Conservation (phyloP, 306 rosid species). For the Rosa lucieae region DNA sequence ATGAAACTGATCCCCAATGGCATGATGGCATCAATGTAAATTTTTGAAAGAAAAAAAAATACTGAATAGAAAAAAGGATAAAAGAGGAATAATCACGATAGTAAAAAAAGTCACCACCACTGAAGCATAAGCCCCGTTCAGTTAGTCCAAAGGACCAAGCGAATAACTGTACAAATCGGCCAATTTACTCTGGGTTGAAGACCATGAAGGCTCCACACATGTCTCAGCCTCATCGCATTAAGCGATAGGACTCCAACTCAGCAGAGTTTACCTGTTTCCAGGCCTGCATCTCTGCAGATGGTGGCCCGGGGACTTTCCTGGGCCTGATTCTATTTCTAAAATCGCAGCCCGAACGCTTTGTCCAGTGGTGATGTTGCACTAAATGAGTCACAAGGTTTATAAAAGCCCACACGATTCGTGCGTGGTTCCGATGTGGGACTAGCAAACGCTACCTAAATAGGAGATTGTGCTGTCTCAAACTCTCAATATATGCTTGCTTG, state of each 20-base stretch:
- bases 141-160: neutral
- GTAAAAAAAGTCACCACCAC: too few species aligned
- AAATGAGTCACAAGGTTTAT: accelerated
- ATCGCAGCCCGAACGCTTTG: neutral
- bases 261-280: neutral
- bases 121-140: conserved; percentile 11
- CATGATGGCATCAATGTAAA: too few species aligned
- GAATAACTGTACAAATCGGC: conserved; percentile 8
- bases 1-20: too few species aligned
- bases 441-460: too few species aligned
- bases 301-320: conserved; percentile 25
- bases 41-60: too few species aligned
- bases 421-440: too few species aligned
- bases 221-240: conserved; percentile 2
- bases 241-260: neutral
- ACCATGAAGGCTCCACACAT: neutral
- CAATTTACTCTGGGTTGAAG: neutral
- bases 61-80: too few species aligned
- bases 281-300: conserved; percentile 16
- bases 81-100: too few species aligned
- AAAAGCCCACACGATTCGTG: neutral
- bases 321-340: neutral
- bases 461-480: too few species aligned
- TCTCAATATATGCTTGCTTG: too few species aligned
- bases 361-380: neutral